A percentile compares a stretch with the other conserved stretches of the same genome.
Evolutionary conservation across 1,139 yeast species (phyloP).

Genomic region (Yamadazyma triangularis): DNA sequence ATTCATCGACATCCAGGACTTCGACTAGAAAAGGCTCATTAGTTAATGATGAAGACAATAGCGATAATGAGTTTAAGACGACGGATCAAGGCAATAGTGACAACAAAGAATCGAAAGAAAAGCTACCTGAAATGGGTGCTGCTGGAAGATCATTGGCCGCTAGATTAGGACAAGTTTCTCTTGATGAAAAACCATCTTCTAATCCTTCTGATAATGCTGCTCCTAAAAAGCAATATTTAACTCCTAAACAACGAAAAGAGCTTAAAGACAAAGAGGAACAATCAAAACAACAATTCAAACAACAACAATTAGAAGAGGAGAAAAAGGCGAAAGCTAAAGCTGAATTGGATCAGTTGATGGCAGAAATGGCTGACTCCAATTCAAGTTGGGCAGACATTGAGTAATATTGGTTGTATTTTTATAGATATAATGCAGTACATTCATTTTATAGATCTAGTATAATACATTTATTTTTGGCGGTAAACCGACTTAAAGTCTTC

Average conservation of each 20-base stretch:
- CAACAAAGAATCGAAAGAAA: constrained; percentile 2
- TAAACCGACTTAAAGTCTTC: no score
- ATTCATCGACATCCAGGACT: not conserved
- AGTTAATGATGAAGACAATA: not conserved
- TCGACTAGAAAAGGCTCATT: not conserved
- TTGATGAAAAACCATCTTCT: constrained; percentile 1
- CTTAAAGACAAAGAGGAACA: constrained; percentile 2
- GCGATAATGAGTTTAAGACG: constrained; percentile 2
- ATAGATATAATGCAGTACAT: no score
- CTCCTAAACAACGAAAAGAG: constrained; percentile 8
- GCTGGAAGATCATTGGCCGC: constrained; percentile 26
- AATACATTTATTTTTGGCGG: no score
- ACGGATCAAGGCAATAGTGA: constrained; percentile 1
- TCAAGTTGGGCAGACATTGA: constrained; percentile 31
- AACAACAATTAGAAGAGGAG: constrained; percentile 5
- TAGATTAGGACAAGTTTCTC: constrained; percentile 15
- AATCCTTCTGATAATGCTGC: constrained; percentile 1
- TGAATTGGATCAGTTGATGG: constrained; percentile 28
- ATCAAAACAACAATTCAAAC: constrained; percentile 3
- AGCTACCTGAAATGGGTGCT: constrained; percentile 14
- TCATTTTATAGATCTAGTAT: no score
- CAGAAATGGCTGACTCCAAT: constrained; percentile 24
- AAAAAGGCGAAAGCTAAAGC: constrained; percentile 9
- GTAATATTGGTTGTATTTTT: no score
- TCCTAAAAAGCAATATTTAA: constrained; percentile 4